Conservation (phyloP, 2,329 filamentous ascomycete genomes). For the Trichoderma guizhouense region DNA sequence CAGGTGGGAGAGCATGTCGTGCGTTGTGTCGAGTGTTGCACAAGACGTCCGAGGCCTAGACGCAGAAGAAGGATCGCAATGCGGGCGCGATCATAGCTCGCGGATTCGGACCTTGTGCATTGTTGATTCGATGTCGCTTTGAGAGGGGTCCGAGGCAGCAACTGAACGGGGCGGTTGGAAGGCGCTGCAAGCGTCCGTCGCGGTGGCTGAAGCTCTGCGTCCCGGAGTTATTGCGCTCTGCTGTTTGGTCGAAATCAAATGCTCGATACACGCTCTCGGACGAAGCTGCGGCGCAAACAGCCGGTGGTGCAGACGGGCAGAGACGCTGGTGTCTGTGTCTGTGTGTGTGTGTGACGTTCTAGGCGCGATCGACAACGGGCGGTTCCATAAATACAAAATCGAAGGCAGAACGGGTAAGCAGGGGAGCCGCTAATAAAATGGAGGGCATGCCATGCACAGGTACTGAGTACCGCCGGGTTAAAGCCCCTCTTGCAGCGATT, state of each 20-base stretch:
- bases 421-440: background rate
- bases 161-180: background rate
- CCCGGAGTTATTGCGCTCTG: background rate
- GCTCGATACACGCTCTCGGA: background rate
- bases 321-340: background rate
- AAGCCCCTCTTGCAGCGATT: background rate
- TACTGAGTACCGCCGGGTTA: background rate
- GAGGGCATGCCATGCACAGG: background rate
- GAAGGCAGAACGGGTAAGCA: background rate
- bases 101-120: constrained; percentile 11
- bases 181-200: background rate
- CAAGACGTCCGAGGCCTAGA: constrained; percentile 5
- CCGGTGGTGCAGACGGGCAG: background rate
- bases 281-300: background rate
- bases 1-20: constrained; percentile 50
- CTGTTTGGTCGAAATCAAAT: background rate
- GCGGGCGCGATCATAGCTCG: constrained; percentile 17
- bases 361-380: constrained; percentile 10
- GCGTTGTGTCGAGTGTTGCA: constrained; percentile 14
- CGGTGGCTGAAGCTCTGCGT: background rate
- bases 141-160: constrained; percentile 1
- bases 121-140: background rate
- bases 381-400: constrained; percentile 7
- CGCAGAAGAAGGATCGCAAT: constrained; percentile 4
- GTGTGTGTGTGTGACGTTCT: constrained; percentile 10